Evolutionary conservation across 441 rosid species (phyloP).

Genomic region (Rhodomyrtus psidioides): DNA sequence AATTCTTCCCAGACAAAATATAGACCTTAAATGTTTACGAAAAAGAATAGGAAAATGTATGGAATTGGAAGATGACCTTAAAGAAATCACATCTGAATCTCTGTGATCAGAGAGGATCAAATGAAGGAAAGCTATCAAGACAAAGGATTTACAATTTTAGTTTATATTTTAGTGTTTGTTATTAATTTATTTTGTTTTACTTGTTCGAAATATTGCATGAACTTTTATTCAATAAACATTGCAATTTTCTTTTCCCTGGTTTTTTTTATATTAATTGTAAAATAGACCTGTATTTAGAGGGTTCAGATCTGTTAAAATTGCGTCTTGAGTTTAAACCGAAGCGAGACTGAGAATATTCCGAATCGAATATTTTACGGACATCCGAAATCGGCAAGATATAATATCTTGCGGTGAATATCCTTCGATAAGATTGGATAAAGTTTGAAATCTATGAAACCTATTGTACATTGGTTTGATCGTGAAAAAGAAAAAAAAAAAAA

Average conservation of each 20-base stretch:
- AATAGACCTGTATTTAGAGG: not conserved
- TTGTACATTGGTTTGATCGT: too few relatives aligned
- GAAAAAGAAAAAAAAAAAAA: too few relatives aligned
- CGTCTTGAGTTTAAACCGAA: too few relatives aligned
- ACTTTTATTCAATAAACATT: not conserved
- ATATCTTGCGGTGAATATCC: too few relatives aligned
- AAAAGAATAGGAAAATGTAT: not conserved
- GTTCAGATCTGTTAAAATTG: too few relatives aligned
- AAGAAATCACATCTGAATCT: not conserved
- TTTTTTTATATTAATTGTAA: not conserved
- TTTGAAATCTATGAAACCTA: too few relatives aligned
- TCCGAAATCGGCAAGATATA: too few relatives aligned
- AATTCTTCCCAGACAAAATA: not conserved
- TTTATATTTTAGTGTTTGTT: not conserved
- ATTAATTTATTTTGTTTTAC: not conserved
- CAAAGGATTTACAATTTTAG: not conserved
- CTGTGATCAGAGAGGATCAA: not conserved
- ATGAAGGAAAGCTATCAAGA: not conserved
- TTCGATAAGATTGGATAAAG: too few relatives aligned
- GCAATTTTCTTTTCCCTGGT: not conserved
- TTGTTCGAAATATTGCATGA: not conserved
- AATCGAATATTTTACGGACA: too few relatives aligned
- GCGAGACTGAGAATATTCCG: too few relatives aligned
- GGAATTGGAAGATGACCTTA: not conserved
- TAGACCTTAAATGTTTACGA: not conserved